Evolutionary conservation across 306 rosid species (phyloP).

Genomic region (Dicorynia guianensis): DNA sequence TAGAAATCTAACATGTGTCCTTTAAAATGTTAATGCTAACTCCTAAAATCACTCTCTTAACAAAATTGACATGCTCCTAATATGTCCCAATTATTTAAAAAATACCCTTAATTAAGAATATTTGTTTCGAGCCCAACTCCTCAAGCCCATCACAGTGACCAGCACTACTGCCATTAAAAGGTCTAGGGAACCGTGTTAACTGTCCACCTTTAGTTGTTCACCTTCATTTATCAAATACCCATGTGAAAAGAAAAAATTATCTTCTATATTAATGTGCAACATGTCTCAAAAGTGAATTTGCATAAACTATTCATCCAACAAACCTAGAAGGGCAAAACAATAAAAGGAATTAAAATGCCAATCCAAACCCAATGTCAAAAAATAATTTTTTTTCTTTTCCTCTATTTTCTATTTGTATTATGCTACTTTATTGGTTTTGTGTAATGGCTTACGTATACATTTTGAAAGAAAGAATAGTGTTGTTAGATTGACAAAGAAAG

Average conservation of each 20-base stretch:
- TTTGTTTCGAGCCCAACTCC: too few relatives aligned
- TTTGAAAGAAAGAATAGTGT: slow-evolving; percentile 42
- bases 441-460: slow-evolving; percentile 57
- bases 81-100: too few relatives aligned
- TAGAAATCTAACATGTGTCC: too few relatives aligned
- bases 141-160: too few relatives aligned
- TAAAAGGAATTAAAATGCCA: slow-evolving; percentile 31
- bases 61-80: too few relatives aligned
- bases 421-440: slow-evolving; percentile 32
- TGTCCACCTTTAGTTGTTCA: too few relatives aligned
- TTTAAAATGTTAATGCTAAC: too few relatives aligned
- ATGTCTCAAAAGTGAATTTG: slow-evolving; percentile 22
- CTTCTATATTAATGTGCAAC: slow-evolving; percentile 35
- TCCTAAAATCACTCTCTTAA: too few relatives aligned
- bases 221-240: slow-evolving; percentile 51
- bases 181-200: too few relatives aligned
- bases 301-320: slow-evolving; percentile 36
- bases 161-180: too few relatives aligned
- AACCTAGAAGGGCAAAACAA: slow-evolving; percentile 35
- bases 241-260: too few relatives aligned
- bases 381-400: slow-evolving; percentile 45
- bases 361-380: slow-evolving; percentile 38
- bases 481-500: slow-evolving; percentile 76
- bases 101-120: too few relatives aligned
- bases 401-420: slow-evolving; percentile 44